Conservation (phyloP, 257 asterid species). For the Paraleonurus japonicus region DNA sequence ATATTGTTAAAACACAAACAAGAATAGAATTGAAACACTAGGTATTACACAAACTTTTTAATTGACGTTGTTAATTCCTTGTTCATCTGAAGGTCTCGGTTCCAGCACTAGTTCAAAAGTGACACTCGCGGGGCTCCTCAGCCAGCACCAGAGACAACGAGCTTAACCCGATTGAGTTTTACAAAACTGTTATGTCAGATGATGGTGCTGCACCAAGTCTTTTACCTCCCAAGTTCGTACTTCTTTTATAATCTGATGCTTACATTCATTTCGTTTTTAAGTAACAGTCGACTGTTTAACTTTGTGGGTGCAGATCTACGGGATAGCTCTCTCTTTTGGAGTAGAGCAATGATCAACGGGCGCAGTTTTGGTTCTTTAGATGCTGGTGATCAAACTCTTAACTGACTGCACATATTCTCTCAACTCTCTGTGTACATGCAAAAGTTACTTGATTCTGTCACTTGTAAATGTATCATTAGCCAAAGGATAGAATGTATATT, state of each 20-base stretch:
- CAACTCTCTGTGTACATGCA: neutral
- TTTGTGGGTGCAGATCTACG: constrained; percentile 28
- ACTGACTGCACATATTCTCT: constrained; percentile 23
- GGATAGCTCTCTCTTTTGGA: constrained; percentile 9
- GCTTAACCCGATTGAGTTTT: constrained; percentile 29
- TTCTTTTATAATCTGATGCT: neutral
- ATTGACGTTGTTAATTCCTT: neutral
- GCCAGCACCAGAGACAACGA: constrained; percentile 38
- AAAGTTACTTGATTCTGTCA: constrained; percentile 20
- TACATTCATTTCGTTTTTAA: neutral
- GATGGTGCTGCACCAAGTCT: constrained; percentile 30
- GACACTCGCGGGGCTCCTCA: constrained; percentile 39
- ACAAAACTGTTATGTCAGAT: constrained; percentile 22
- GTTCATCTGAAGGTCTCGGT: constrained; percentile 37
- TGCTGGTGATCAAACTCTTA: constrained; percentile 18
- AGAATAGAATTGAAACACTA: neutral
- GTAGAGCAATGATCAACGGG: neutral
- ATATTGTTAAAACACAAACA: neutral
- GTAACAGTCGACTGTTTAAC: neutral
- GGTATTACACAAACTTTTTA: no score
- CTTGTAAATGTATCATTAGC: constrained; percentile 17
- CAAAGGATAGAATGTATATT: neutral
- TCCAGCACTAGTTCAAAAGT: constrained; percentile 30
- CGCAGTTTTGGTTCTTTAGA: neutral
- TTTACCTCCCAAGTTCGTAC: constrained; percentile 34